These are phyloP conservation scores for Neurospora sp. DNA, from an alignment of 495 filamentous ascomycete species.

Conservation along the genomic window DNA sequence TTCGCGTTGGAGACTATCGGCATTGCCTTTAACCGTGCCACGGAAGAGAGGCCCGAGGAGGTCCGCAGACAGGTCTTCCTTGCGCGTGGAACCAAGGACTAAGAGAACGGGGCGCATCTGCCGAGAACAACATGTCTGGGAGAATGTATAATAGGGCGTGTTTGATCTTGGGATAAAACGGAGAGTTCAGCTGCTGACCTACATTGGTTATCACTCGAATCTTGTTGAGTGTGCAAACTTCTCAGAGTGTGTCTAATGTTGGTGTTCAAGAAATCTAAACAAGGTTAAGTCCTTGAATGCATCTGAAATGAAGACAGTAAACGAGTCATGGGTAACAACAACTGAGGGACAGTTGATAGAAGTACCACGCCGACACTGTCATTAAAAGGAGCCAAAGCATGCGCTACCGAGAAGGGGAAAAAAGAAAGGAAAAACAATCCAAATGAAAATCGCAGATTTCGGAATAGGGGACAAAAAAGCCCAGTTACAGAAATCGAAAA, in stretches of 20 bases:
- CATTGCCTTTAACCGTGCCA: conserved; percentile 11
- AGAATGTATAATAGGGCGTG: not conserved
- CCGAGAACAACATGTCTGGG: not conserved
- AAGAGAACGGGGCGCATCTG: not conserved
- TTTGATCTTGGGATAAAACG: too few species aligned
- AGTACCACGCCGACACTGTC: not conserved
- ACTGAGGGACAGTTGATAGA: not conserved
- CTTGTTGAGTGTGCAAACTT: not conserved
- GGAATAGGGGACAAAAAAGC: too few species aligned
- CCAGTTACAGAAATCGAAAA: too few species aligned
- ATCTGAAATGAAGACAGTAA: not conserved
- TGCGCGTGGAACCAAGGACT: conserved; percentile 19
- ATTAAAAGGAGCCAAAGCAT: not conserved
- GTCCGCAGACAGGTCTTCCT: conserved; percentile 16
- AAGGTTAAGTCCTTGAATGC: not conserved
- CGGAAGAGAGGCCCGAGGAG: conserved; percentile 1
- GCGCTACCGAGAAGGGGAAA: not conserved
- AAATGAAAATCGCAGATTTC: not conserved
- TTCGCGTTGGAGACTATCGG: conserved; percentile 34
- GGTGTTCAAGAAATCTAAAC: not conserved
- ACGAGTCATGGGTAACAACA: not conserved
- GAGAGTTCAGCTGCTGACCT: too few species aligned
- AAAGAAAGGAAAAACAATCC: not conserved
- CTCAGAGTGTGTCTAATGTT: not conserved
- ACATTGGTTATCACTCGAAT: too few species aligned